Evolutionary conservation across 2,329 filamentous ascomycete species (phyloP), one percentile per base, ranked within the genome.

Genomic region (Apiospora sp.): DNA sequence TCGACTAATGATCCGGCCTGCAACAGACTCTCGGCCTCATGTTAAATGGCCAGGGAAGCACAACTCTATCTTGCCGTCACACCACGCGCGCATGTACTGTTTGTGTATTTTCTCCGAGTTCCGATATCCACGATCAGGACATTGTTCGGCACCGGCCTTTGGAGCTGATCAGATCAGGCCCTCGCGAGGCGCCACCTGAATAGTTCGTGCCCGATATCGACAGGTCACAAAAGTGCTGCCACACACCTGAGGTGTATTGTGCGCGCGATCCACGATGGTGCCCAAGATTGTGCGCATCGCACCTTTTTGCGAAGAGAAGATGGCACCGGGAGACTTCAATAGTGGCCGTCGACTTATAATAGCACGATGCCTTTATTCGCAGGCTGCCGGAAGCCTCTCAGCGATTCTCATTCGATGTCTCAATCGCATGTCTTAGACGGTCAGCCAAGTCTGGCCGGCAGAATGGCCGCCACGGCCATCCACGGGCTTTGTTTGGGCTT

Each of bases 1-100:
- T 61, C 30, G 51, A 51, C 41, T 41, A 27, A 54, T 72, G 71
- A 72, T 71, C 68, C 46, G 34, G 48, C 46, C 46, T 72, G 69
- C 71, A 71, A 71, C 71, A 71, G 6, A 43, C 58, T 34, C 8
- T 64, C 58, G 58, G 58, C 58, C 34, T 64, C 58, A 64, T n/a
- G 58, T 64, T 64, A 41, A 64, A 41, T 64, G 19, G 34, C 34
- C 58, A 41, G 58, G 58, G 58, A 64, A 64, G 22, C 58, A 64
- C 58, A 64, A 64, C 34, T 41, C 34, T 24, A 41, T 41, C 58
- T n/a, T 41, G 58, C 19, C 58, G 58, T 64, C 58, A 37, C 58
- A 64, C 58, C 34, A 64, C 19, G 34, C 34, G 41, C 34, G 3
- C 7, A 41, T 41, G 13, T n/a, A n/a, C 44, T 49, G 19, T 16